Conservation (phyloP, 176 grass and related monocot species). For the Thinopyrum elongatum region DNA sequence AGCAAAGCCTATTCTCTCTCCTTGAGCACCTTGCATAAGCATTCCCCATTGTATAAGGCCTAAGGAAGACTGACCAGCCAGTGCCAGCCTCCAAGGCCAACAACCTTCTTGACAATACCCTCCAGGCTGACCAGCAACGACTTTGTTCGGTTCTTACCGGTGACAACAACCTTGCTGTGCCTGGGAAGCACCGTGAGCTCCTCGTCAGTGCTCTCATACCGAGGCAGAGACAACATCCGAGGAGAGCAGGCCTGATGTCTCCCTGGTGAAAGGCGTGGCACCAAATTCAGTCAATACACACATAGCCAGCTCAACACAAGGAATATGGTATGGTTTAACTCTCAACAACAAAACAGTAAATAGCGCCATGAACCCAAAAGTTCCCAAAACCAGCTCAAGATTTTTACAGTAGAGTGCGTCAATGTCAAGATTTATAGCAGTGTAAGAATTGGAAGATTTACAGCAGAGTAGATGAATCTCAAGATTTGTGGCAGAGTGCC, state of each 20-base stretch:
- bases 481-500: too few species aligned
- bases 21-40: too few species aligned
- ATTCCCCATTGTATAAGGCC: too few species aligned
- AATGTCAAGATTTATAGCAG: too few species aligned
- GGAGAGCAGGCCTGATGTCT: constrained; percentile 37
- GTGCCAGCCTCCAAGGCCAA: constrained; percentile 87
- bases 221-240: constrained; percentile 37
- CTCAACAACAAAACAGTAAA: constrained; percentile 24
- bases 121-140: constrained; percentile 76
- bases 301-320: constrained; percentile 31
- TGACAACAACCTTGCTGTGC: constrained; percentile 79
- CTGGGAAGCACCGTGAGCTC: constrained; percentile 68
- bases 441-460: too few species aligned
- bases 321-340: neutral
- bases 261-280: constrained; percentile 3
- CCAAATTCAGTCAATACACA: constrained; percentile 30
- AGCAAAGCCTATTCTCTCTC: too few species aligned
- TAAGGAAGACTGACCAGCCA: constrained; percentile 59
- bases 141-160: constrained; percentile 83
- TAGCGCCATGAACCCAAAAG: neutral
- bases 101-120: constrained; percentile 84
- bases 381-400: neutral
- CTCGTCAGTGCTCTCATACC: constrained; percentile 52
- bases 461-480: too few species aligned
- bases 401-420: neutral